phyloP scores from a whole-genome alignment of 768 basidiomycete species.

The Amanita exitialis region DNA sequence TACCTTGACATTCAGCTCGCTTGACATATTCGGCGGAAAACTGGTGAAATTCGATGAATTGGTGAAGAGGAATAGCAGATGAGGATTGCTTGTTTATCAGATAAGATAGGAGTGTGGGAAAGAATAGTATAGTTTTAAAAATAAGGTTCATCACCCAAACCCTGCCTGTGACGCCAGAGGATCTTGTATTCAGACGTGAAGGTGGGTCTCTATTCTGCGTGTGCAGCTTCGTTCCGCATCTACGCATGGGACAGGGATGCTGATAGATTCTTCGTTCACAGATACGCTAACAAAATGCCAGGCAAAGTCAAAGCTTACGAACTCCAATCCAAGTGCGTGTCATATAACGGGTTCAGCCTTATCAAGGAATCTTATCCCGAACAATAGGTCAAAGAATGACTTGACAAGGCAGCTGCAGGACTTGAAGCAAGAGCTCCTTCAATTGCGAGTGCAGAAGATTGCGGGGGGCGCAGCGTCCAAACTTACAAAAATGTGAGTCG shows the following conservation, averaged over 20 bases:
- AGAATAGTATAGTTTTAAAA: slow-evolving; percentile 31
- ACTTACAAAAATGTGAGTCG: slow-evolving; percentile 90
- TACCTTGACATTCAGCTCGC: slow-evolving; percentile 18
- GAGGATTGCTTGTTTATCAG: slow-evolving; percentile 23
- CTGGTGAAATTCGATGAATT: slow-evolving; percentile 18
- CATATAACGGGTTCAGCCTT: slow-evolving; percentile 8
- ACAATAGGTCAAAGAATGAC: slow-evolving; percentile 85
- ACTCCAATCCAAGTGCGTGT: slow-evolving; percentile 84
- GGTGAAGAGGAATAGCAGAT: slow-evolving; percentile 10
- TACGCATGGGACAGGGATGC: background rate
- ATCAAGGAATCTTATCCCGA: slow-evolving; percentile 5
- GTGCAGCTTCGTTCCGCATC: too few species aligned
- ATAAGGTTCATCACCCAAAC: slow-evolving; percentile 34
- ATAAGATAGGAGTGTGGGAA: slow-evolving; percentile 25
- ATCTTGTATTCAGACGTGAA: slow-evolving; percentile 30
- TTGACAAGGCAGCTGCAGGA: slow-evolving; percentile 88
- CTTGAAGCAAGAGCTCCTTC: slow-evolving; percentile 91
- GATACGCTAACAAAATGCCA: slow-evolving; percentile 55
- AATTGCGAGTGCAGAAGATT: slow-evolving; percentile 96
- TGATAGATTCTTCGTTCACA: slow-evolving; percentile 7
- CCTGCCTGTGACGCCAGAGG: slow-evolving; percentile 19
- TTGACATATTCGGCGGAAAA: slow-evolving; percentile 51
- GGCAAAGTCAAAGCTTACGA: slow-evolving; percentile 94
- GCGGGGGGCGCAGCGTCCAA: slow-evolving; percentile 93
- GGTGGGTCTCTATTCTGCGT: slow-evolving; percentile 19